These are phyloP conservation scores for Fraxinus quadrangulata DNA, from an alignment of 257 asterid genomes.

Conservation along the genomic window DNA sequence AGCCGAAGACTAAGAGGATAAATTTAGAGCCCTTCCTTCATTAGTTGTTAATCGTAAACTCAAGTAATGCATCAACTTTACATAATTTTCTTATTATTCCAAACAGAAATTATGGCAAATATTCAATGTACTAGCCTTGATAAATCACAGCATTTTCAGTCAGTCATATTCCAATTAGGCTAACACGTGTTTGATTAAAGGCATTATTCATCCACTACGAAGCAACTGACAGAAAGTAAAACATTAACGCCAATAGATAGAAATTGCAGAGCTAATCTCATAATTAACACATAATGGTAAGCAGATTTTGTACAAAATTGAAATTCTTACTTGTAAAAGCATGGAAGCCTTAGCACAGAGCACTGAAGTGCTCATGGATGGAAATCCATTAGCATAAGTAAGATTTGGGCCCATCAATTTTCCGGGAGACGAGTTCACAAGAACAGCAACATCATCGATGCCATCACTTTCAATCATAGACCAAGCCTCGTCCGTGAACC, in stretches of 20 bases:
- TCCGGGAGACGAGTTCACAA: conserved; percentile 78
- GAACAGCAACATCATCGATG: conserved; percentile 87
- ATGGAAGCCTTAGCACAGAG: conserved; percentile 95
- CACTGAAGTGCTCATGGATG: conserved; percentile 72
- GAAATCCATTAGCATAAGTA: conserved; percentile 70
- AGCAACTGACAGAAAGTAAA: conserved; percentile 13
- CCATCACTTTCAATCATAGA: conserved; percentile 84
- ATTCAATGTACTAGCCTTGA: not conserved
- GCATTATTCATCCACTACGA: not conserved
- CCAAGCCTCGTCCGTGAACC: conserved; percentile 97
- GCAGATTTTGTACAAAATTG: not conserved
- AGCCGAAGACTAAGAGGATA: not conserved
- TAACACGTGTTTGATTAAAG: not conserved
- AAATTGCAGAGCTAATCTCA: conserved; percentile 1
- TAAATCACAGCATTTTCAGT: not conserved
- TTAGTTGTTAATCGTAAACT: not conserved
- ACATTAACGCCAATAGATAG: not conserved
- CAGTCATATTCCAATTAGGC: not conserved
- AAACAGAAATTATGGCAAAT: too few relatives aligned
- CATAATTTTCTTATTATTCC: not conserved
- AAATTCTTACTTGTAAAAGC: conserved; percentile 72
- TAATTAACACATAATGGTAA: not conserved
- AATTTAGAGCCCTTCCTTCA: not conserved
- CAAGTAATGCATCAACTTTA: not conserved
- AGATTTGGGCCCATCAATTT: conserved; percentile 71